Evolutionary conservation across 2,329 filamentous ascomycete species (phyloP).

Genomic region (Cladobotryum protrusum): DNA sequence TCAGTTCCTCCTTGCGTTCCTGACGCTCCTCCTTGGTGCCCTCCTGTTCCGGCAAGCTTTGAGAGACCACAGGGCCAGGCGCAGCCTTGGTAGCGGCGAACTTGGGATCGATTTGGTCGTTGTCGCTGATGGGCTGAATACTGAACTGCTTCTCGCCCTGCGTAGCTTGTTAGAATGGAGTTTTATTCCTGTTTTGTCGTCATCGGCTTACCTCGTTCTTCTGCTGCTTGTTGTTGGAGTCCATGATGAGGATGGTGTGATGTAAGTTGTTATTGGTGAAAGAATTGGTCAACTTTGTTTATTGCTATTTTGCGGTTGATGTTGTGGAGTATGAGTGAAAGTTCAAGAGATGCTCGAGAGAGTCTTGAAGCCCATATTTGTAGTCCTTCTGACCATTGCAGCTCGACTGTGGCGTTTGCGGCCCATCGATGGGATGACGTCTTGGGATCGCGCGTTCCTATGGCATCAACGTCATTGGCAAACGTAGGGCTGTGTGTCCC

Average conservation of each 20-base stretch:
- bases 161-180: conserved; percentile 13
- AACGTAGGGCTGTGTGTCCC: too few species aligned
- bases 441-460: too few species aligned
- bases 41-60: conserved; percentile 49
- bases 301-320: not conserved
- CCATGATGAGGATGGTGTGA: conserved; percentile 11
- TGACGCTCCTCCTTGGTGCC: conserved; percentile 63
- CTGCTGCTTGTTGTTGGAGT: conserved; percentile 17
- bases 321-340: not conserved
- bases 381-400: not conserved
- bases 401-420: not conserved
- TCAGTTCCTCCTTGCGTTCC: conserved; percentile 59
- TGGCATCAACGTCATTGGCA: not conserved
- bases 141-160: conserved; percentile 39
- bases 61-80: conserved; percentile 51
- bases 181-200: not conserved
- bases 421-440: conserved; percentile 8
- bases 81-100: conserved; percentile 48
- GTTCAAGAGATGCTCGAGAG: not conserved
- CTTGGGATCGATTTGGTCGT: conserved; percentile 35
- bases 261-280: not conserved
- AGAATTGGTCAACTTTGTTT: conserved; percentile 3
- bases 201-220: conserved; percentile 12
- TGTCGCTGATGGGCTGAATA: conserved; percentile 39
- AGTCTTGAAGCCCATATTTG: not conserved